Percentiles rank a stretch among this genome's conserved stretches.
Conservation (phyloP, 257 asterid genomes). For the Plantago major region DNA sequence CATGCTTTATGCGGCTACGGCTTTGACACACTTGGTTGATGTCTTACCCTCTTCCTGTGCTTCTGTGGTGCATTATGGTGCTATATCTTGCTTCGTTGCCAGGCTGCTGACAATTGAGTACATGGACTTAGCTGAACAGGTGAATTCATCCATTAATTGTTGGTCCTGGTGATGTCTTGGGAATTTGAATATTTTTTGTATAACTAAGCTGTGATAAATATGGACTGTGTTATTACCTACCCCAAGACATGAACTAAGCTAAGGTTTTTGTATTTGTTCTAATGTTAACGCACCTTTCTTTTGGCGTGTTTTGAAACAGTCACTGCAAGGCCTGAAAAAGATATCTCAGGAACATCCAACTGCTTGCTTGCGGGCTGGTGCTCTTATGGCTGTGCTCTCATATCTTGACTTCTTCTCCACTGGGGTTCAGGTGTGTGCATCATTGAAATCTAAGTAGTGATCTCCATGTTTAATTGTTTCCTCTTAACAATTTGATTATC, state of each 20-base stretch:
- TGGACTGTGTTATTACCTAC: constrained; percentile 1
- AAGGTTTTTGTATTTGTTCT: constrained; percentile 2
- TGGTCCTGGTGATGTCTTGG: background rate
- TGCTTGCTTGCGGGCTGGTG: constrained; percentile 97
- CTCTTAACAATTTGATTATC: constrained; percentile 6
- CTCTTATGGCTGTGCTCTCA: constrained; percentile 97
- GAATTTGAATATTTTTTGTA: background rate
- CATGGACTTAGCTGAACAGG: constrained; percentile 99
- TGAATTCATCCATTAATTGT: constrained; percentile 16
- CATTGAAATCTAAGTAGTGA: constrained; percentile 14
- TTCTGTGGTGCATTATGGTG: constrained; percentile 95
- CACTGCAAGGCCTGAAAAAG: constrained; percentile 95
- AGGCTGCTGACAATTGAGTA: constrained; percentile 88
- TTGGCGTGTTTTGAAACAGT: constrained; percentile 42
- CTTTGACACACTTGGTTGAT: constrained; percentile 90
- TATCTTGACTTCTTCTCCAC: constrained; percentile 97
- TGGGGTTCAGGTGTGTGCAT: constrained; percentile 76
- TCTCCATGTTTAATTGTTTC: constrained; percentile 8
- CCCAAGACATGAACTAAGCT: background rate
- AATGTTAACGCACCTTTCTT: background rate
- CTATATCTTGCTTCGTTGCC: constrained; percentile 89
- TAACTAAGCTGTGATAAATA: background rate
- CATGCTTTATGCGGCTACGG: constrained; percentile 97
- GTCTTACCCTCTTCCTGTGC: constrained; percentile 93
- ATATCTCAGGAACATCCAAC: constrained; percentile 97